Evolutionary conservation across 1,139 yeast species (phyloP).

Genomic region (Magnusiomyces ingens): DNA sequence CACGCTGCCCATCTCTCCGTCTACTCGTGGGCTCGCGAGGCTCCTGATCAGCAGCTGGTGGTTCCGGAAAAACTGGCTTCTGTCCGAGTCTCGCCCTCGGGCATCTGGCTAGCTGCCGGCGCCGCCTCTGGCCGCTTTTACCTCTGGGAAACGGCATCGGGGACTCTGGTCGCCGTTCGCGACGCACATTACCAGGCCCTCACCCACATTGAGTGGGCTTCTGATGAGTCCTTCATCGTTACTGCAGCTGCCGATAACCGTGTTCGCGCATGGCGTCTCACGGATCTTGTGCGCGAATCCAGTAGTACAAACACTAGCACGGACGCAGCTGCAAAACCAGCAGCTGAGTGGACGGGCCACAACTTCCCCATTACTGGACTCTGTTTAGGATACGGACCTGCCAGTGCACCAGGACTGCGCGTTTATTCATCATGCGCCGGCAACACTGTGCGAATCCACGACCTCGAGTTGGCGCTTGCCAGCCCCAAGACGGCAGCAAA

Average conservation of each 20-base stretch:
- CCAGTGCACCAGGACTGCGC: conserved; percentile 31
- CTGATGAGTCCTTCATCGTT: conserved; percentile 61
- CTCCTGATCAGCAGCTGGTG: conserved; percentile 76
- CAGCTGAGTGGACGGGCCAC: conserved; percentile 59
- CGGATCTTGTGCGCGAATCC: conserved; percentile 47
- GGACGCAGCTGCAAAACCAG: conserved; percentile 35
- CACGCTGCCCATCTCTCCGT: conserved; percentile 70
- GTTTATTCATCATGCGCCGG: conserved; percentile 70
- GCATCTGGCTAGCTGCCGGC: conserved; percentile 62
- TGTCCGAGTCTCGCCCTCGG: conserved; percentile 44
- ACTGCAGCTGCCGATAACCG: conserved; percentile 83
- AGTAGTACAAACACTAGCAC: background rate
- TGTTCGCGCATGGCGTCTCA: conserved; percentile 64
- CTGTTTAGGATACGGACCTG: conserved; percentile 50
- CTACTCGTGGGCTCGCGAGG: conserved; percentile 71
- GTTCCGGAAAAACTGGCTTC: conserved; percentile 73
- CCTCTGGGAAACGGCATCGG: conserved; percentile 82
- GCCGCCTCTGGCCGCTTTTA: conserved; percentile 66
- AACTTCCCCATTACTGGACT: conserved; percentile 68
- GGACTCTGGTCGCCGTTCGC: conserved; percentile 61
- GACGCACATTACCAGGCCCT: conserved; percentile 84
- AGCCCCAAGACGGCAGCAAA: background rate
- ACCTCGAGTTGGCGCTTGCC: conserved; percentile 33
- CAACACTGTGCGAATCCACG: conserved; percentile 55
- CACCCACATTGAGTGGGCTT: conserved; percentile 49